phyloP scores from a whole-genome alignment of 1,284 basidiomycete species.

The Ceratobasidium papillatum region DNA sequence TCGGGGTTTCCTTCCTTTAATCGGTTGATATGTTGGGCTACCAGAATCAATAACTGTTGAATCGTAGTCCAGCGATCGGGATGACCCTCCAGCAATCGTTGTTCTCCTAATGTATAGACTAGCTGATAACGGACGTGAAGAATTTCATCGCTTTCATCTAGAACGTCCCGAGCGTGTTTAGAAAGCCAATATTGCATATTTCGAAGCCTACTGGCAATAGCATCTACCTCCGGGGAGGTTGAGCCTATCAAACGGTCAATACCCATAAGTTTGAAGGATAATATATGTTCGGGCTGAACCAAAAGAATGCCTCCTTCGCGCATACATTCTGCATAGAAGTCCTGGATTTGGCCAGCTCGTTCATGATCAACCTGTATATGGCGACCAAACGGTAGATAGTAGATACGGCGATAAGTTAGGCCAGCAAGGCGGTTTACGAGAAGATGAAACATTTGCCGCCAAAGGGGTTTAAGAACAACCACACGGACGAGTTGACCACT shows the following conservation, averaged over 20 bases:
- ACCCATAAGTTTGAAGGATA: conserved; percentile 60
- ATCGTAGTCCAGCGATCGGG: conserved; percentile 60
- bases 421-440: conserved; percentile 58
- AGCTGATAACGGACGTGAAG: conserved; percentile 61
- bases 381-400: too few species aligned
- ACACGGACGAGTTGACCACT: conserved; percentile 58
- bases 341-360: too few species aligned
- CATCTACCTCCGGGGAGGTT: conserved; percentile 35
- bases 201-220: conserved; percentile 42
- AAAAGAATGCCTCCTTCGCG: conserved; percentile 60
- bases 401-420: conserved; percentile 58
- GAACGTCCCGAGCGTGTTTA: conserved; percentile 54
- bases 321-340: too few species aligned
- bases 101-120: conserved; percentile 56
- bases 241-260: conserved; percentile 51
- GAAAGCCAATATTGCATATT: conserved; percentile 54
- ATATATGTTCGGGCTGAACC: conserved; percentile 62
- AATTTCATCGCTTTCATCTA: conserved; percentile 66
- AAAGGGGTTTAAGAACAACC: conserved; percentile 58
- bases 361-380: too few species aligned
- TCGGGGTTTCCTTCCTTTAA: conserved; percentile 42
- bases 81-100: conserved; percentile 55
- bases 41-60: conserved; percentile 55
- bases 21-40: conserved; percentile 43
- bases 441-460: conserved; percentile 59